phyloP scores from a whole-genome alignment of 129 eudicot species.

The Centaurea solstitialis region DNA sequence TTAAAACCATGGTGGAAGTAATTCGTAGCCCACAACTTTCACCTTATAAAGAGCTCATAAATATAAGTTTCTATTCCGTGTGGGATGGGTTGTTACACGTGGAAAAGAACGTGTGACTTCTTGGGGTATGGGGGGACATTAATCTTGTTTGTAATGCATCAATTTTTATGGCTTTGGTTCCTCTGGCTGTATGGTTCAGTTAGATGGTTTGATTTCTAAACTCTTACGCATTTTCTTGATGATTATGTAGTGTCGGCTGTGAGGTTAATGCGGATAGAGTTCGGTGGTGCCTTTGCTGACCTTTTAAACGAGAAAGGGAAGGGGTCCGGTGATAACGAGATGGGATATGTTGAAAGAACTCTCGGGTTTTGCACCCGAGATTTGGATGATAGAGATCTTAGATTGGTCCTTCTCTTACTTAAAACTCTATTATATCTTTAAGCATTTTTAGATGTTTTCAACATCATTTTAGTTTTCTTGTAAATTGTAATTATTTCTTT shows the following conservation, averaged over 20 bases:
- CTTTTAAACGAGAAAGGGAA: slow-evolving; percentile 91
- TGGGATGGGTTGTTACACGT: too few relatives aligned
- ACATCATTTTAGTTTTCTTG: background rate
- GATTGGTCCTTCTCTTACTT: slow-evolving; percentile 59
- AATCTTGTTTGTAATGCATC: too few relatives aligned
- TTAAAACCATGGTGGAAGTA: too few relatives aligned
- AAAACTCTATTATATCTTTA: background rate
- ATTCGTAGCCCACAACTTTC: too few relatives aligned
- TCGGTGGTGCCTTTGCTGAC: slow-evolving; percentile 98
- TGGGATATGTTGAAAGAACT: slow-evolving; percentile 95
- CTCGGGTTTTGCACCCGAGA: slow-evolving; percentile 89
- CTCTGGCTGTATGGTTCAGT: background rate
- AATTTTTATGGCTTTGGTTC: too few relatives aligned
- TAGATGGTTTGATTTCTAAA: slow-evolving; percentile 14
- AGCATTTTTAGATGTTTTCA: slow-evolving; percentile 8
- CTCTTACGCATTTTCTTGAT: slow-evolving; percentile 7
- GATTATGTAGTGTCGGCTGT: slow-evolving; percentile 75
- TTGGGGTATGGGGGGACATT: too few relatives aligned
- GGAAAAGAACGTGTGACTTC: too few relatives aligned
- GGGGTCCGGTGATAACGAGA: slow-evolving; percentile 89
- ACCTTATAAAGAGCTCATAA: too few relatives aligned
- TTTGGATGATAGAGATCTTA: slow-evolving; percentile 86
- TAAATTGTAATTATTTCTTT: too few relatives aligned
- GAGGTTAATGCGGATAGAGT: slow-evolving; percentile 91
- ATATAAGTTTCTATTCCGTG: too few relatives aligned